Evolutionary conservation across 306 rosid genomes (phyloP).

Genomic region (Pyrus pyrifolia): DNA sequence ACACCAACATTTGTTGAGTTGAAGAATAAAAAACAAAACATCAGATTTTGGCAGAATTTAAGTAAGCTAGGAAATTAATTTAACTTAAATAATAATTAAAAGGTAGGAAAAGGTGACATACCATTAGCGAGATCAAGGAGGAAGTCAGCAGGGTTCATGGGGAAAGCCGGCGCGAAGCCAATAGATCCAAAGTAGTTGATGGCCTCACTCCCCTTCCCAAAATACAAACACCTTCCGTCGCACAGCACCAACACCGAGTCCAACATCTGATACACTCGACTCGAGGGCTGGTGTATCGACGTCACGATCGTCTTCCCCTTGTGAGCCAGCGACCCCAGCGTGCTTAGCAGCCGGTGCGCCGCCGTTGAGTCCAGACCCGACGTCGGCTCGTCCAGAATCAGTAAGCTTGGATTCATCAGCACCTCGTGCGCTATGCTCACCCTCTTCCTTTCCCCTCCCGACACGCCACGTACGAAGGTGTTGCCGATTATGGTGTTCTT

Average conservation of each 20-base stretch:
- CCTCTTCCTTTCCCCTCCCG: conserved; percentile 85
- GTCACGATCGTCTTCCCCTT: conserved; percentile 75
- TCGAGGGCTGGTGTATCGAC: conserved; percentile 87
- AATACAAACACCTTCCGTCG: conserved; percentile 63
- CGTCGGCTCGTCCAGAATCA: conserved; percentile 81
- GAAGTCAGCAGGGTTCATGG: conserved; percentile 90
- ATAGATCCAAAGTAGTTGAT: conserved; percentile 58
- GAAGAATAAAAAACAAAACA: background rate
- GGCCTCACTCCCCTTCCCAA: conserved; percentile 60
- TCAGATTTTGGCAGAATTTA: background rate
- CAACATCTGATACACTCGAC: conserved; percentile 75
- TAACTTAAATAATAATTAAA: no score
- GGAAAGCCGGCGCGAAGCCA: conserved; percentile 63
- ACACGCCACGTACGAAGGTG: conserved; percentile 69
- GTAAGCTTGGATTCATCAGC: conserved; percentile 61
- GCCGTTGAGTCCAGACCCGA: conserved; percentile 88
- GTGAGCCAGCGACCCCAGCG: conserved; percentile 49
- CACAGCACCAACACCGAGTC: conserved; percentile 51
- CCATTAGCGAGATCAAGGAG: conserved; percentile 94
- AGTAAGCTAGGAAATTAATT: background rate
- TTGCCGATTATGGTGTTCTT: conserved; percentile 69
- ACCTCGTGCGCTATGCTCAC: conserved; percentile 88
- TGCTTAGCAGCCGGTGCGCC: conserved; percentile 54
- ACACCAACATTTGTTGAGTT: background rate
- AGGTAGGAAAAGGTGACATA: conserved; percentile 30